A percentile compares a stretch with the other conserved stretches of the same genome.
Evolutionary conservation across 73 alveolate genomes (phyloP).

Genomic region (Blepharisma stoltei): DNA sequence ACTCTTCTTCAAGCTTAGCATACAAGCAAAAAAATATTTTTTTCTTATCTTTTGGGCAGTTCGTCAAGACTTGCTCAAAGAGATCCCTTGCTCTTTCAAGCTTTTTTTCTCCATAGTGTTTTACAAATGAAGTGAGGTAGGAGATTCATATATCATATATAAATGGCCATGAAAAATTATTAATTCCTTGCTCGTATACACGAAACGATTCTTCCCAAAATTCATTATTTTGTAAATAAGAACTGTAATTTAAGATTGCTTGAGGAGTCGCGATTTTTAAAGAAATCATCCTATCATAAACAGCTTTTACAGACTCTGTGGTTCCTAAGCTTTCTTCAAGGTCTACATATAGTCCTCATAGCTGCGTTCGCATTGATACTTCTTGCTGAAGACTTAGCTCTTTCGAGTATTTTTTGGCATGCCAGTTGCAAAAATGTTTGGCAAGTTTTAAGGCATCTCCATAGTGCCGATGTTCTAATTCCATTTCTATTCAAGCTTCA

Average conservation of each 20-base stretch:
- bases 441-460: constrained; percentile 67
- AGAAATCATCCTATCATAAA: constrained; percentile 76
- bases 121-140: constrained; percentile 60
- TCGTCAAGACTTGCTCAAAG: constrained; percentile 60
- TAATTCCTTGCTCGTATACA: constrained; percentile 76
- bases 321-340: constrained; percentile 70
- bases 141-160: constrained; percentile 72
- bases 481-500: constrained; percentile 77
- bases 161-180: constrained; percentile 73
- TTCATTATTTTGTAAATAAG: constrained; percentile 53
- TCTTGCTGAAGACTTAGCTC: constrained; percentile 37
- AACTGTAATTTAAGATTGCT: constrained; percentile 62
- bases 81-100: constrained; percentile 95
- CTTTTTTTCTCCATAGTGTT: constrained; percentile 76
- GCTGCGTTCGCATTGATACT: constrained; percentile 40
- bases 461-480: constrained; percentile 62
- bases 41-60: constrained; percentile 60
- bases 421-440: constrained; percentile 59
- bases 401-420: constrained; percentile 52
- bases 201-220: constrained; percentile 72
- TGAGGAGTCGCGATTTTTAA: constrained; percentile 70
- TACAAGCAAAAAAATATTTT: constrained; percentile 85
- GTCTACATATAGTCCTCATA: constrained; percentile 83
- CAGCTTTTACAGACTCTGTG: constrained; percentile 63
- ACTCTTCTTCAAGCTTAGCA: constrained; percentile 93